Percentiles rank a stretch among this genome's conserved stretches.
Conservation (phyloP, 2,329 filamentous ascomycete species). For the Ophiostoma tasmaniense region DNA sequence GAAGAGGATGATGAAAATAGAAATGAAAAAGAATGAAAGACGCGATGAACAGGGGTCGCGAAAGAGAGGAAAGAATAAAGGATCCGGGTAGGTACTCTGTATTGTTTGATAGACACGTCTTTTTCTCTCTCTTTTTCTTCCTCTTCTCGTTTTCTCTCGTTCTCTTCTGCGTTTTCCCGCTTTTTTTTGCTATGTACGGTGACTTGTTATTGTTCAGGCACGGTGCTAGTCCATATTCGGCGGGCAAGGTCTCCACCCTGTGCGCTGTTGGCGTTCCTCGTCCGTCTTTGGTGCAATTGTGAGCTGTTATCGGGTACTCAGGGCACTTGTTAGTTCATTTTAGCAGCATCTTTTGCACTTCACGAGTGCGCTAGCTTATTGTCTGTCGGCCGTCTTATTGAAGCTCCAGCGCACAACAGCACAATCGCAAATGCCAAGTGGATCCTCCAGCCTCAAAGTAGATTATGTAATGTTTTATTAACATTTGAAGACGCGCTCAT, state of each 20-base stretch:
- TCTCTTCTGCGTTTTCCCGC: not conserved
- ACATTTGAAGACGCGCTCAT: not conserved
- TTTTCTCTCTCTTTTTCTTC: not conserved
- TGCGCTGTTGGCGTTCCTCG: not conserved
- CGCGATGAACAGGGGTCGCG: not conserved
- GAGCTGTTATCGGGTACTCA: conserved; percentile 2
- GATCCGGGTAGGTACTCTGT: not conserved
- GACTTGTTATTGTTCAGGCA: not conserved
- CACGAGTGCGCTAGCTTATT: not conserved
- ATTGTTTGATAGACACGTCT: not conserved
- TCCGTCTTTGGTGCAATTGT: not conserved
- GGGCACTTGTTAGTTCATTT: not conserved
- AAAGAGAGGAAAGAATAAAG: not conserved
- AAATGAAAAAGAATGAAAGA: not conserved
- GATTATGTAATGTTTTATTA: not conserved
- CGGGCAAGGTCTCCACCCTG: not conserved
- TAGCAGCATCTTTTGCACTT: not conserved
- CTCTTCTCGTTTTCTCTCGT: not conserved
- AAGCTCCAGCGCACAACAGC: not conserved
- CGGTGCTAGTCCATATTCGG: not conserved
- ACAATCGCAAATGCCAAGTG: not conserved
- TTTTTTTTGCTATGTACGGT: not conserved
- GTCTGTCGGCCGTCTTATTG: not conserved
- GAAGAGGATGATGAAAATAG: not conserved
- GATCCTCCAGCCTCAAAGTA: not conserved